Percentiles rank a stretch among this genome's conserved stretches.
Conservation (phyloP, 2,329 filamentous ascomycete species). For the Arthrobotrys iridis region DNA sequence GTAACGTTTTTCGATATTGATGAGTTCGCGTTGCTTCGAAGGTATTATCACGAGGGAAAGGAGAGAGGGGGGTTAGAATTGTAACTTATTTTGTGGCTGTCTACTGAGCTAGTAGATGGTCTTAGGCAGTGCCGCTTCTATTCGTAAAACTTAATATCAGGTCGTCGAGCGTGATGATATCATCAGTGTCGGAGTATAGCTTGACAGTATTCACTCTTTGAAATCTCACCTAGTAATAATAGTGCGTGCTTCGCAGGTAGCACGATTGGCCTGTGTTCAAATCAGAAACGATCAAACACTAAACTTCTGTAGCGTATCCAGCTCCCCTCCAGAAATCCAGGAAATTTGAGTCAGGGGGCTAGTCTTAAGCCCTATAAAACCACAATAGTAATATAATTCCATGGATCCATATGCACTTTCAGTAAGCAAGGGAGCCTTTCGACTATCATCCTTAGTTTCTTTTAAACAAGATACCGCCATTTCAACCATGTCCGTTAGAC, state of each 20-base stretch:
- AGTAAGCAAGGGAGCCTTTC: too few species aligned
- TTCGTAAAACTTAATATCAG: slow-evolving; percentile 13
- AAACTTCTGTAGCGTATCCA: too few species aligned
- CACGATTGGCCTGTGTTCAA: not conserved
- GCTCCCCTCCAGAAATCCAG: not conserved
- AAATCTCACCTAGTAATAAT: too few species aligned
- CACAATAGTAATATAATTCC: too few species aligned
- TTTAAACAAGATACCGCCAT: too few species aligned
- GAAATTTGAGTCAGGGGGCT: not conserved
- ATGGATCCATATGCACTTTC: too few species aligned
- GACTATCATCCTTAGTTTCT: too few species aligned
- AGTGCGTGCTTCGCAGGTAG: not conserved
- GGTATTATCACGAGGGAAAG: not conserved
- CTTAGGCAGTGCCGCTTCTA: slow-evolving; percentile 17
- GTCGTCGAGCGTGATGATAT: not conserved
- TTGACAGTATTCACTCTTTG: not conserved
- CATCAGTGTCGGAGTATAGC: not conserved
- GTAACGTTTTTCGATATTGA: slow-evolving; percentile 1
- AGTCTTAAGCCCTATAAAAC: not conserved
- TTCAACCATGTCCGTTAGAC: too few species aligned
- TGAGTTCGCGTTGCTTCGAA: not conserved
- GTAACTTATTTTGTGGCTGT: not conserved
- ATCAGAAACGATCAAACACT: not conserved
- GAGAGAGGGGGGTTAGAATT: not conserved
- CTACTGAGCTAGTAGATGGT: not conserved